Percentiles rank a stretch among this genome's conserved stretches.
These are phyloP conservation scores for Deinandra increscens DNA, from an alignment of 129 eudicot genomes.

Conservation along the genomic window DNA sequence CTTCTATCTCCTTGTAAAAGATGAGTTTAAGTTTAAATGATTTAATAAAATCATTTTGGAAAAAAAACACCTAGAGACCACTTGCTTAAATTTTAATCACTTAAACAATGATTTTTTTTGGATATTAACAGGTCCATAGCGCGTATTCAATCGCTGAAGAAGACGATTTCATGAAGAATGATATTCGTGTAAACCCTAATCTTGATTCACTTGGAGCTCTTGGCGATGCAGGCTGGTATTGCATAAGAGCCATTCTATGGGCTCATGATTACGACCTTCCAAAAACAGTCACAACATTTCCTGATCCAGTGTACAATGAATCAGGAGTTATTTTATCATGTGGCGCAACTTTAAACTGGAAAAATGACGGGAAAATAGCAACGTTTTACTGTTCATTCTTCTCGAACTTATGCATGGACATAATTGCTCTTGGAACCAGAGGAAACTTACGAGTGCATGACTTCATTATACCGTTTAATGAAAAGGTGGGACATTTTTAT, in stretches of 20 bases:
- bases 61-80: too few species aligned
- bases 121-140: conserved; percentile 44
- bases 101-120: background rate
- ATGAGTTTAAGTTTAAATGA: too few species aligned
- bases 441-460: conserved; percentile 59
- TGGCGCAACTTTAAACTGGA: conserved; percentile 50
- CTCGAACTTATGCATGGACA: conserved; percentile 46
- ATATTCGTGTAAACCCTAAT: conserved; percentile 54
- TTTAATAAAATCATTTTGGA: too few species aligned
- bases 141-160: conserved; percentile 29
- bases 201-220: conserved; percentile 50
- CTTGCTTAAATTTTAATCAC: too few species aligned
- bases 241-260: conserved; percentile 60
- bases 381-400: conserved; percentile 56
- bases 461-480: conserved; percentile 53
- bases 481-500: conserved; percentile 45
- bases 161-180: conserved; percentile 41
- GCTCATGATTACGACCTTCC: conserved; percentile 58
- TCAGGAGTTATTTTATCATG: conserved; percentile 56
- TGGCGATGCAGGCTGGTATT: conserved; percentile 55
- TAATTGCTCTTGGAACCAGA: conserved; percentile 51
- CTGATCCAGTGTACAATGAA: conserved; percentile 39
- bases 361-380: conserved; percentile 44
- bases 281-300: conserved; percentile 44
- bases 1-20: too few species aligned